Percentiles rank a stretch among this genome's conserved stretches.
Evolutionary conservation across 1,284 basidiomycete genomes (phyloP).

Genomic region (Nidula niveotomentosa): DNA sequence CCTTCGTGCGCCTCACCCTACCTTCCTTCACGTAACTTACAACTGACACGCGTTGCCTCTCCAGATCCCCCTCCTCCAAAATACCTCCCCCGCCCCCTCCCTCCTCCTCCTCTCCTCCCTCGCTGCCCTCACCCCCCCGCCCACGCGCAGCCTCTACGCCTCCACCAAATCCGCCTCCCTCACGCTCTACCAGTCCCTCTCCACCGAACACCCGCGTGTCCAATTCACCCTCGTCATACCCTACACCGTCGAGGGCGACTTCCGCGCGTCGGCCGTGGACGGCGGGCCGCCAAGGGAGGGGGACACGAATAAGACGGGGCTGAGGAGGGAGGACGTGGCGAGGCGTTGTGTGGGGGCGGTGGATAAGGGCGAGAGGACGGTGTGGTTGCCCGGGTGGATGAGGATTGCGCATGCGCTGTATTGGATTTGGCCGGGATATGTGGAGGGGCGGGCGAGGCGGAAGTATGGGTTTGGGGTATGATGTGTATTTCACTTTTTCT

Average conservation of each 20-base stretch:
- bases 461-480: constrained; percentile 44
- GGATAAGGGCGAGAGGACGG: constrained; percentile 51
- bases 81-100: not conserved
- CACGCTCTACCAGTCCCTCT: constrained; percentile 74
- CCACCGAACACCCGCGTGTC: constrained; percentile 76
- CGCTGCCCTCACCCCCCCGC: constrained; percentile 77
- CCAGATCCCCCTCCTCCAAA: not conserved
- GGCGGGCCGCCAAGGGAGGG: constrained; percentile 48
- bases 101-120: not conserved
- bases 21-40: too few species aligned
- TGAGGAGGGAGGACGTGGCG: constrained; percentile 58
- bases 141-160: constrained; percentile 83
- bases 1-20: not conserved
- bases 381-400: constrained; percentile 54
- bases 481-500: too few species aligned
- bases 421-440: constrained; percentile 57
- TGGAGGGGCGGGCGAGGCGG: constrained; percentile 54
- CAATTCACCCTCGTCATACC: constrained; percentile 60
- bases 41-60: not conserved
- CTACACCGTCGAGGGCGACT: constrained; percentile 72
- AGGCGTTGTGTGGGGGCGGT: constrained; percentile 55
- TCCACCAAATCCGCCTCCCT: constrained; percentile 85
- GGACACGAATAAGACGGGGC: constrained; percentile 53
- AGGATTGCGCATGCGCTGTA: constrained; percentile 51
- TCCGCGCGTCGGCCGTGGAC: constrained; percentile 79